Evolutionary conservation across 768 basidiomycete genomes (phyloP).

Genomic region (Coprinopsis cinerea): DNA sequence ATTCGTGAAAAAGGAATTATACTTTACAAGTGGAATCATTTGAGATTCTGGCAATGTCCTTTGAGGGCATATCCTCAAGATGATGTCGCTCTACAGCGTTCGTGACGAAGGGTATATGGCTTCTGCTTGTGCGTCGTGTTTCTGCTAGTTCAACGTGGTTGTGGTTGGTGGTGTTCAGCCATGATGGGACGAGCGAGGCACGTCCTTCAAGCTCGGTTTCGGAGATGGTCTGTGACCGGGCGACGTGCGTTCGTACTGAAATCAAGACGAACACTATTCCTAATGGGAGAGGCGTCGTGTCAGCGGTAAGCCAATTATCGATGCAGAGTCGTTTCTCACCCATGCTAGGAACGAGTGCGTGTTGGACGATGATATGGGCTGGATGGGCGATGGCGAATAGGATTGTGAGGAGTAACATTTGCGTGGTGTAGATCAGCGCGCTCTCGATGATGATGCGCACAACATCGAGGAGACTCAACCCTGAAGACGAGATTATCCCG

Average conservation of each 20-base stretch:
- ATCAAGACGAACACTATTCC: slow-evolving; percentile 9
- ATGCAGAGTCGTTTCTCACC: not conserved
- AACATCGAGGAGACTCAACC: slow-evolving; percentile 2
- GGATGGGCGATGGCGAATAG: not conserved
- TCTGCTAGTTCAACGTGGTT: not conserved
- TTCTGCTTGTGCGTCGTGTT: not conserved
- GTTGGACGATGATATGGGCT: slow-evolving; percentile 1
- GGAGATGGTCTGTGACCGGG: not conserved
- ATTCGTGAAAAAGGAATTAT: not conserved
- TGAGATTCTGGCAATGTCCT: not conserved
- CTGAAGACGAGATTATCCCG: not conserved
- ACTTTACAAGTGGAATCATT: not conserved
- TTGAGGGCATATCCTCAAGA: not conserved
- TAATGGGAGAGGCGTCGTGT: not conserved
- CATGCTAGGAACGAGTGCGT: not conserved
- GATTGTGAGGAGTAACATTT: slow-evolving; percentile 4
- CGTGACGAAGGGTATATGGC: not conserved
- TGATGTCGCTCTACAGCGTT: slow-evolving; percentile 1
- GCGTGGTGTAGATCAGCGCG: slow-evolving; percentile 5
- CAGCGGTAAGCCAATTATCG: too few species aligned
- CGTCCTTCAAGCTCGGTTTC: not conserved
- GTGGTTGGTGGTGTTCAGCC: not conserved
- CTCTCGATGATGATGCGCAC: slow-evolving; percentile 8
- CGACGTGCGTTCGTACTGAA: slow-evolving; percentile 6
- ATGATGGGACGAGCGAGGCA: not conserved